phyloP scores from a whole-genome alignment of 192 early-diverging fungal genomes.

The Chytriomyces sp. region DNA sequence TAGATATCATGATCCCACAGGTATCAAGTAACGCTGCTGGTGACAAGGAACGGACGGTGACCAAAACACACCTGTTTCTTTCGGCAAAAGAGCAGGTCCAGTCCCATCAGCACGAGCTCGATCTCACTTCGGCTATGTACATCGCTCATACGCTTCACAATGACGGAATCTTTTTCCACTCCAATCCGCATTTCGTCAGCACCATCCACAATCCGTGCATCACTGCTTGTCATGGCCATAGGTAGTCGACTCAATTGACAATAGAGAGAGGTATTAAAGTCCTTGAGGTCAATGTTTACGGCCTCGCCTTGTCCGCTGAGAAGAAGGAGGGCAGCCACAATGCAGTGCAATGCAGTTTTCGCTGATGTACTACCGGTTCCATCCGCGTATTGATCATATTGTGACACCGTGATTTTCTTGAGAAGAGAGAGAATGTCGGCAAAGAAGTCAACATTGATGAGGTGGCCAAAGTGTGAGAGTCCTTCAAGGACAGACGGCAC shows the following conservation, averaged over 20 bases:
- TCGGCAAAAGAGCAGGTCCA: constrained; percentile 87
- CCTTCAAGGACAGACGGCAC: constrained; percentile 80
- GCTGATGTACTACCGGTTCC: constrained; percentile 52
- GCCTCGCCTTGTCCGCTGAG: constrained; percentile 90
- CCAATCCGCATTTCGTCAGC: constrained; percentile 41
- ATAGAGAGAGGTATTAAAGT: constrained; percentile 89
- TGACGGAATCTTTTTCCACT: constrained; percentile 10
- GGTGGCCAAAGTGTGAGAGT: constrained; percentile 78
- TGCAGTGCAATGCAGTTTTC: constrained; percentile 79
- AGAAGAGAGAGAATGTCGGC: constrained; percentile 82
- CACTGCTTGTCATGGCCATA: constrained; percentile 37
- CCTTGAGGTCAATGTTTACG: constrained; percentile 88
- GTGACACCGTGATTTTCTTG: constrained; percentile 74
- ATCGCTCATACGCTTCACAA: constrained; percentile 17
- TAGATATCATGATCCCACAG: neutral
- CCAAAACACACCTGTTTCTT: constrained; percentile 48
- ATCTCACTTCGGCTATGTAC: constrained; percentile 62
- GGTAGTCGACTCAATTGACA: constrained; percentile 71
- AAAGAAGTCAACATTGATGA: constrained; percentile 97
- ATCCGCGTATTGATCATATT: constrained; percentile 56
- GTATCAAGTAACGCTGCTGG: neutral
- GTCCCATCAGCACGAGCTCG: constrained; percentile 78
- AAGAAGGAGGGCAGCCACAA: constrained; percentile 86
- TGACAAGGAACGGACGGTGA: neutral
- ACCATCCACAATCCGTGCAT: constrained; percentile 50